These are phyloP conservation scores for Colletotrichum simmondsii DNA, from an alignment of 2,329 filamentous ascomycete genomes.

Conservation along the genomic window DNA sequence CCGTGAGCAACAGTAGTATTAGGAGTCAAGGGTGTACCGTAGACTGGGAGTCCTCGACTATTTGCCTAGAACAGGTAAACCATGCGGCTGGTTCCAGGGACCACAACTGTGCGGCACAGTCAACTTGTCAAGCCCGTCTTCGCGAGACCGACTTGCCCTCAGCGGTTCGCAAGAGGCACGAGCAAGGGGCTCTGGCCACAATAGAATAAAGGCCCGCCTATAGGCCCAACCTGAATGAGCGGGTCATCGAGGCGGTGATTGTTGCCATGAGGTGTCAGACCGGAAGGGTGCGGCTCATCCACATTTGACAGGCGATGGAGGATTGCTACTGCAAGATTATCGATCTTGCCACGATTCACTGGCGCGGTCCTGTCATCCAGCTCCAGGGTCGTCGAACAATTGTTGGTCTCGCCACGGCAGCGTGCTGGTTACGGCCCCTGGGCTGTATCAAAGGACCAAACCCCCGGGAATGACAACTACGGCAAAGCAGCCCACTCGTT, in stretches of 20 bases:
- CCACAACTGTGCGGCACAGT: neutral
- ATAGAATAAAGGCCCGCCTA: neutral
- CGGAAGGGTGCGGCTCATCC: conserved; percentile 18
- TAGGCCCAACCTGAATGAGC: neutral
- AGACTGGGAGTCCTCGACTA: neutral
- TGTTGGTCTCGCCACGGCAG: conserved; percentile 10
- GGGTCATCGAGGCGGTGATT: conserved; percentile 1
- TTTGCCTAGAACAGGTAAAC: neutral
- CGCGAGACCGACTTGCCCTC: neutral
- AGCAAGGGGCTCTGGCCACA: neutral
- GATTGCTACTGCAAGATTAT: conserved; percentile 14
- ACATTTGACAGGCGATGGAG: conserved; percentile 20
- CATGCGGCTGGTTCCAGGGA: neutral
- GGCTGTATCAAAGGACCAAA: conserved; percentile 12
- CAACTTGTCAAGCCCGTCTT: neutral
- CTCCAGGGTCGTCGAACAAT: conserved; percentile 8
- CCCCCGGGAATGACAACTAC: conserved; percentile 9
- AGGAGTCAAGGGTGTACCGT: neutral
- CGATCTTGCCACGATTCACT: conserved; percentile 16
- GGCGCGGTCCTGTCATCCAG: neutral
- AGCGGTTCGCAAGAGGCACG: neutral
- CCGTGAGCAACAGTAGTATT: neutral
- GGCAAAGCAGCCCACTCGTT: conserved; percentile 6
- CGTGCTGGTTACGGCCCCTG: conserved; percentile 8
- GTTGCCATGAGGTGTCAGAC: neutral